Evolutionary conservation across 2,329 filamentous ascomycete species (phyloP).

Genomic region (Aspergillus ochraceoroseus): DNA sequence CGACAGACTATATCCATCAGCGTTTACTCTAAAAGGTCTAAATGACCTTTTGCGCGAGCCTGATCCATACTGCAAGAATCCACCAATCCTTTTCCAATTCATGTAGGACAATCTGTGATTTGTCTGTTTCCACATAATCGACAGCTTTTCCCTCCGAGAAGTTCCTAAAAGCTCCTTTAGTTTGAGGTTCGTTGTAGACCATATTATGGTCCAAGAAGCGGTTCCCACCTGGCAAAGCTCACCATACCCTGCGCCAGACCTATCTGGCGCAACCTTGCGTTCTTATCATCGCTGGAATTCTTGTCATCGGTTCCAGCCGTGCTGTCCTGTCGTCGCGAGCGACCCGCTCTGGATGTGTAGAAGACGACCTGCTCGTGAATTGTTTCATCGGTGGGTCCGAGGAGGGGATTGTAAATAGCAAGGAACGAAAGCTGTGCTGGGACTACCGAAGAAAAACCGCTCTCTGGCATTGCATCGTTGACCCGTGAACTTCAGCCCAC

Average conservation of each 20-base stretch:
- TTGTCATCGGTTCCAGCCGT: slow-evolving; percentile 23
- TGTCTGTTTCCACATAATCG: slow-evolving; percentile 86
- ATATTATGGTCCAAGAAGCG: slow-evolving; percentile 13
- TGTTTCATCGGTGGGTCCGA: slow-evolving; percentile 67
- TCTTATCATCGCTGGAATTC: slow-evolving; percentile 59
- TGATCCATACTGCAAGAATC: slow-evolving; percentile 72
- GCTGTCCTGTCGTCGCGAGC: slow-evolving; percentile 24
- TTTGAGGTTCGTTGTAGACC: not conserved
- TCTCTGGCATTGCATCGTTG: slow-evolving; percentile 39
- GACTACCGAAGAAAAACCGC: slow-evolving; percentile 45
- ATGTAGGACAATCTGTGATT: slow-evolving; percentile 73
- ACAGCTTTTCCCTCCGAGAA: slow-evolving; percentile 75
- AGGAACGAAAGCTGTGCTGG: slow-evolving; percentile 87
- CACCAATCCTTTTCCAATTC: slow-evolving; percentile 93
- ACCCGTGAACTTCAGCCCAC: slow-evolving; percentile 15
- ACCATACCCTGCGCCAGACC: slow-evolving; percentile 96
- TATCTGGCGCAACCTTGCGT: slow-evolving; percentile 85
- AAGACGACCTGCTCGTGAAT: slow-evolving; percentile 84
- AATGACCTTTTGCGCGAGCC: not conserved
- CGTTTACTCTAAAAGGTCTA: not conserved
- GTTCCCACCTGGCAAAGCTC: slow-evolving; percentile 67
- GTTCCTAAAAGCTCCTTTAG: slow-evolving; percentile 49
- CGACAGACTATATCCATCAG: slow-evolving; percentile 58
- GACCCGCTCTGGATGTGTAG: slow-evolving; percentile 61
- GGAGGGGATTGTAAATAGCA: slow-evolving; percentile 87